Percentiles rank a stretch among this genome's conserved stretches.
Evolutionary conservation across 805 yeast species (phyloP).

Genomic region (Candida oleophila): DNA sequence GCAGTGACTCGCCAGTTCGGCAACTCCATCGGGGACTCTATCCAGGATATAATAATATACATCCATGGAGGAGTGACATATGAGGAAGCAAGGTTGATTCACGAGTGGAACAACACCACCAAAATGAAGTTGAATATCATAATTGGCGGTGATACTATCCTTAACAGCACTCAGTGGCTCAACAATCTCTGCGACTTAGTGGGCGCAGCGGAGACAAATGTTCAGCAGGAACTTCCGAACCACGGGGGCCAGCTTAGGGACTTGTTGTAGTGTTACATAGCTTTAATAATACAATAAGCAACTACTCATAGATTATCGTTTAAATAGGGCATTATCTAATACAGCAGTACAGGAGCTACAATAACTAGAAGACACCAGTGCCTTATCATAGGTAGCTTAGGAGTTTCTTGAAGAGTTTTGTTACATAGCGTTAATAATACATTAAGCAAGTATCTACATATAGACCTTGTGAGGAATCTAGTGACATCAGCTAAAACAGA

Average conservation of each 20-base stretch:
- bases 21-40: constrained; percentile 20
- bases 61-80: constrained; percentile 88
- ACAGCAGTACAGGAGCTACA: no score
- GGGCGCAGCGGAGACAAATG: constrained; percentile 13
- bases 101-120: constrained; percentile 60
- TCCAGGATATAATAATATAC: constrained; percentile 69
- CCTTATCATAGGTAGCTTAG: no score
- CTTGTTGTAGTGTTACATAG: constrained; percentile 1
- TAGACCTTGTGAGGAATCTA: no score
- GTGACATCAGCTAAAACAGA: no score
- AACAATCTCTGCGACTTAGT: constrained; percentile 29
- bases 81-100: constrained; percentile 85
- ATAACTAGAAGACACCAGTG: no score
- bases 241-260: constrained; percentile 3
- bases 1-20: constrained; percentile 28
- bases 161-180: constrained; percentile 38
- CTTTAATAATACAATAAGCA: neutral
- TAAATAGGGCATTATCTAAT: no score
- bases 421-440: no score
- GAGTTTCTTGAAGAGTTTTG: no score
- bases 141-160: constrained; percentile 64
- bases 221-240: constrained; percentile 1
- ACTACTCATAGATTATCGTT: neutral
- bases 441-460: no score
- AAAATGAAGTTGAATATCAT: constrained; percentile 58